A percentile compares a stretch with the other conserved stretches of the same genome.
Evolutionary conservation across 139 green algal genomes (phyloP).

Genomic region (Trebouxia sp.): DNA sequence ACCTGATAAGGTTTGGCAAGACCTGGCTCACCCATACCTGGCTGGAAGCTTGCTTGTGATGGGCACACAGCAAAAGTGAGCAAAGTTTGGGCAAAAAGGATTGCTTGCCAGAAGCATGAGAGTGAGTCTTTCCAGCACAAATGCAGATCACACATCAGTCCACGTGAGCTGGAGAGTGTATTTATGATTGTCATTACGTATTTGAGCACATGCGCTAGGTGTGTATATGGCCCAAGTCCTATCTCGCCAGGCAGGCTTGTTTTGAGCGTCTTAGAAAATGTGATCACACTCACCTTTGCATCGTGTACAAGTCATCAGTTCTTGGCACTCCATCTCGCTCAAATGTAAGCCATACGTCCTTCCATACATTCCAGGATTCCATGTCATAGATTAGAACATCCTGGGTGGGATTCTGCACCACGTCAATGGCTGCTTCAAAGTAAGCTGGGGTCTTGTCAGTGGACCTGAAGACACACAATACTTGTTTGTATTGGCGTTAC

Average conservation of each 20-base stretch:
- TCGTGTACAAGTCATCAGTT: not conserved
- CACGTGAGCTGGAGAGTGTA: no score
- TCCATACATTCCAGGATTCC: not conserved
- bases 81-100: no score
- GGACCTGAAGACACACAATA: not conserved
- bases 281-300: not conserved
- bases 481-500: not conserved
- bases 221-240: no score
- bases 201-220: no score
- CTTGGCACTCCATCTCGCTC: conserved; percentile 8
- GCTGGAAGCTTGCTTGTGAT: not conserved
- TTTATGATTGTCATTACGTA: no score
- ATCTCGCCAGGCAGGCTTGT: no score
- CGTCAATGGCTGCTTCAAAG: not conserved
- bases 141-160: no score
- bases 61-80: no score
- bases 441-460: not conserved
- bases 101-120: no score
- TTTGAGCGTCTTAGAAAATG: no score
- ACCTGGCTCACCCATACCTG: no score
- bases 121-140: no score
- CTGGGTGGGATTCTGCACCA: not conserved
- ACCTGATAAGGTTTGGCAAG: not conserved
- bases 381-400: conserved; percentile 5
- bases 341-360: conserved; percentile 8